Evolutionary conservation across 164 flowering plant species (phyloP).

Genomic region (Magnolia officinalis): DNA sequence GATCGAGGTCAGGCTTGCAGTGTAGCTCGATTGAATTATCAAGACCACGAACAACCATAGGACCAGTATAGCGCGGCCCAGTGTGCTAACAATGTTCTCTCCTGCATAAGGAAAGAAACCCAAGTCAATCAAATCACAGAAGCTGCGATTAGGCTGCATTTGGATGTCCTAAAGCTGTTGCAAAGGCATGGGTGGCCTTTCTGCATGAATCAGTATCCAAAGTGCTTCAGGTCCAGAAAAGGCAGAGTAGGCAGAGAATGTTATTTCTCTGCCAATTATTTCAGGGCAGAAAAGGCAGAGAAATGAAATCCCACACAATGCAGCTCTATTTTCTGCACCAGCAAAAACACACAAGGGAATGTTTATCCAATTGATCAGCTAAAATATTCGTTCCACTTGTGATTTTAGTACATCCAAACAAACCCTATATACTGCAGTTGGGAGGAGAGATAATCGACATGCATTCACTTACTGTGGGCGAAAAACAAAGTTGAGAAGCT

Average conservation of each 20-base stretch:
- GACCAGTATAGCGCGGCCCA: conserved; percentile 31
- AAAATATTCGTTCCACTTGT: not conserved
- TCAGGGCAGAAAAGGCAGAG: not conserved
- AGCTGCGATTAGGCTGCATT: not conserved
- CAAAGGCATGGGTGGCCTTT: not conserved
- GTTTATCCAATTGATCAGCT: not conserved
- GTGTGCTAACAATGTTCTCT: conserved; percentile 36
- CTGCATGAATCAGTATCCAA: not conserved
- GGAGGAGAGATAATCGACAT: not conserved
- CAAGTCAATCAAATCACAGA: not conserved
- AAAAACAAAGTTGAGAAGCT: conserved; percentile 76
- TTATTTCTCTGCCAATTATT: too few relatives aligned
- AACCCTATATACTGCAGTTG: not conserved
- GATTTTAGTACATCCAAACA: not conserved
- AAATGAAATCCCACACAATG: not conserved
- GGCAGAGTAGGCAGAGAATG: not conserved
- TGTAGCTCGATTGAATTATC: conserved; percentile 38
- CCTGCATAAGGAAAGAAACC: conserved; percentile 18
- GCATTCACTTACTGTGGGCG: conserved; percentile 67
- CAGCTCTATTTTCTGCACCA: not conserved
- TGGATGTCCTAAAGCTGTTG: too few relatives aligned
- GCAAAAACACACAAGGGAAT: not conserved
- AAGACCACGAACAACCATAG: conserved; percentile 41
- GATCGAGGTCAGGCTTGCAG: conserved; percentile 43
- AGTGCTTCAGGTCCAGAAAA: not conserved